Percentiles rank a stretch among this genome's conserved stretches.
These are phyloP conservation scores for Daldinia grandis DNA, from an alignment of 495 filamentous ascomycete genomes.

Conservation along the genomic window DNA sequence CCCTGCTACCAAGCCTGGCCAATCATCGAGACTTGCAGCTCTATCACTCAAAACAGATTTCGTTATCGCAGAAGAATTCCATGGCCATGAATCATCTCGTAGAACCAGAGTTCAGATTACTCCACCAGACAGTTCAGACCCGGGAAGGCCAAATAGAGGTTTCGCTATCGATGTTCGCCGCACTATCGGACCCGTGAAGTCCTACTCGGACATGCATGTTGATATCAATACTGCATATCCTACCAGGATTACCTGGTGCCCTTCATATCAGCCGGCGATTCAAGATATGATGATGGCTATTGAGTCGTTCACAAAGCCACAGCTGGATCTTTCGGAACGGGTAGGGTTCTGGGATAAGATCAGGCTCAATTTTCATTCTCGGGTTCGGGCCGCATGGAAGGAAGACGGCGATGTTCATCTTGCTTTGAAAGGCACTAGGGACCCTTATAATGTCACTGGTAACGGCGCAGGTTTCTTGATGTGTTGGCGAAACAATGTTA, in stretches of 20 bases:
- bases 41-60: conserved; percentile 90
- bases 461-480: conserved; percentile 94
- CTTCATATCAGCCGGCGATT: conserved; percentile 96
- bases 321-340: conserved; percentile 89
- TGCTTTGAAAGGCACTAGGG: conserved; percentile 88
- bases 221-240: conserved; percentile 92
- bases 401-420: conserved; percentile 96
- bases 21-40: conserved; percentile 81
- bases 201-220: conserved; percentile 88
- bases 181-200: conserved; percentile 94
- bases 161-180: conserved; percentile 88
- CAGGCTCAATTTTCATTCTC: conserved; percentile 91
- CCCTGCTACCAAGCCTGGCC: conserved; percentile 78
- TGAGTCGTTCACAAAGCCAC: conserved; percentile 95
- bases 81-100: conserved; percentile 77
- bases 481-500: conserved; percentile 95
- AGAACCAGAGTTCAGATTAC: conserved; percentile 86
- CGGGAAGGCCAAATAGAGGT: conserved; percentile 60
- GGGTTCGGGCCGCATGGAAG: conserved; percentile 86
- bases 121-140: conserved; percentile 63
- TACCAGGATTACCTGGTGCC: conserved; percentile 94
- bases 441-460: conserved; percentile 92
- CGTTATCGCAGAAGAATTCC: conserved; percentile 94
- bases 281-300: conserved; percentile 99
- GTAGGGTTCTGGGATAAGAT: conserved; percentile 99